These are phyloP conservation scores for Mycena olivaceomarginata DNA, from an alignment of 768 basidiomycete species.

Conservation along the genomic window DNA sequence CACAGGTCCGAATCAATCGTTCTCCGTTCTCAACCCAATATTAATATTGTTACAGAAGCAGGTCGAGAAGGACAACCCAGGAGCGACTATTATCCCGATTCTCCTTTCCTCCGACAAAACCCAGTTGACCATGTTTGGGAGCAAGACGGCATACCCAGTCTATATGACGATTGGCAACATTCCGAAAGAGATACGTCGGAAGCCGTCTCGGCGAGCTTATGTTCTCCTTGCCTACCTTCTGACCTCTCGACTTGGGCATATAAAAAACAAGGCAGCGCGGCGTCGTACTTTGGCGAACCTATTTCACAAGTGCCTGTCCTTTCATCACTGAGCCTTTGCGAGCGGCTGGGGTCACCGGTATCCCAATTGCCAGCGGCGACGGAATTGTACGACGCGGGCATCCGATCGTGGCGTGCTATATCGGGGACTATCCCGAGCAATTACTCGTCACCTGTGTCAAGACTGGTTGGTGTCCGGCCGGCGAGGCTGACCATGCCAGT, in stretches of 20 bases:
- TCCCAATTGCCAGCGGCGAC: background rate
- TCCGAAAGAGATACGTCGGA: too few species aligned
- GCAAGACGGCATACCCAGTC: too few species aligned
- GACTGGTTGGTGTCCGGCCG: background rate
- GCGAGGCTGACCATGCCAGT: background rate
- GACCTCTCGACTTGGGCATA: too few species aligned
- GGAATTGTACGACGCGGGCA: background rate
- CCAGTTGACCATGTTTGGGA: too few species aligned
- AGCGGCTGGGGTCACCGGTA: background rate
- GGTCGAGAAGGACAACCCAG: slow-evolving; percentile 41
- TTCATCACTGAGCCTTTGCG: background rate
- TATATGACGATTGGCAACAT: too few species aligned
- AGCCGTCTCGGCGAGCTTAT: too few species aligned
- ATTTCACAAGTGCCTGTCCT: slow-evolving; percentile 50
- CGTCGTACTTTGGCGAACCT: background rate
- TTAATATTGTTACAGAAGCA: background rate
- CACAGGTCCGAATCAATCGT: slow-evolving; percentile 53
- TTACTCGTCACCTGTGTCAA: too few species aligned
- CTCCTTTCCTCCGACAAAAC: too few species aligned
- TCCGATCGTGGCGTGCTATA: background rate
- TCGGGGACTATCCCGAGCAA: background rate
- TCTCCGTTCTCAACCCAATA: too few species aligned
- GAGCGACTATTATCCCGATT: too few species aligned
- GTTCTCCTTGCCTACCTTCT: too few species aligned
- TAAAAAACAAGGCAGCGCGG: too few species aligned